A percentile compares a stretch with the other conserved stretches of the same genome.
phyloP scores from a whole-genome alignment of 164 flowering plant species.

The Houttuynia cordata region DNA sequence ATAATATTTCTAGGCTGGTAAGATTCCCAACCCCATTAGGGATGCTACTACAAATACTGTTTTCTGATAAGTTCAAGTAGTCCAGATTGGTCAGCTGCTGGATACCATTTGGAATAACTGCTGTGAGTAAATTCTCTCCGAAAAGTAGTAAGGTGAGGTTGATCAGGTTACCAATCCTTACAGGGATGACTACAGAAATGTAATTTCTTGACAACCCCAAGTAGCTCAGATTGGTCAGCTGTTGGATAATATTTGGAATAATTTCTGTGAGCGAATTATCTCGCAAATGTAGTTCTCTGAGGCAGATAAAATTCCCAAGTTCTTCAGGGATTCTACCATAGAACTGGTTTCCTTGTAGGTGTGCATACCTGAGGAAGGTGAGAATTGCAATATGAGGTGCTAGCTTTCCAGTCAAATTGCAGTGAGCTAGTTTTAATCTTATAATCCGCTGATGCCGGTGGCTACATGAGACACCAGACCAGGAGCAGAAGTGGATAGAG shows the following conservation, averaged over 20 bases:
- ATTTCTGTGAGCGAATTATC: too few relatives aligned
- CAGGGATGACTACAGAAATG: too few relatives aligned
- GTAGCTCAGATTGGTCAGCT: too few relatives aligned
- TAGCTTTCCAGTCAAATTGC: conserved; percentile 16
- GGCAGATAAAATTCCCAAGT: conserved; percentile 17
- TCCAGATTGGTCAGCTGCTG: too few relatives aligned
- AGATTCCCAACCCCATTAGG: conserved; percentile 25
- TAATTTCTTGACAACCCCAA: too few relatives aligned
- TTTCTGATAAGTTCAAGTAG: not conserved
- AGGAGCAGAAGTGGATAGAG: conserved; percentile 32
- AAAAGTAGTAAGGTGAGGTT: too few relatives aligned
- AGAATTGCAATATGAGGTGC: conserved; percentile 4
- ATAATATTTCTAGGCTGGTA: conserved; percentile 6
- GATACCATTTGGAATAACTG: too few relatives aligned
- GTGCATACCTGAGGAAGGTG: conserved; percentile 20
- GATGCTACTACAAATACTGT: conserved; percentile 19
- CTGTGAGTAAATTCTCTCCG: too few relatives aligned
- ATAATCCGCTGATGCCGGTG: conserved; percentile 7
- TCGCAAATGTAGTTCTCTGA: conserved; percentile 2
- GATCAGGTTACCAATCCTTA: too few relatives aligned
- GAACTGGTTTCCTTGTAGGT: conserved; percentile 20
- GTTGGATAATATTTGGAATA: too few relatives aligned
- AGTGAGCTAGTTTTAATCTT: conserved; percentile 11
- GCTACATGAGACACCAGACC: conserved; percentile 33
- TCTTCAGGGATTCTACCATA: conserved; percentile 18